Evolutionary conservation across 495 filamentous ascomycete species (phyloP).

Genomic region (Aspergillus saccharolyticus): DNA sequence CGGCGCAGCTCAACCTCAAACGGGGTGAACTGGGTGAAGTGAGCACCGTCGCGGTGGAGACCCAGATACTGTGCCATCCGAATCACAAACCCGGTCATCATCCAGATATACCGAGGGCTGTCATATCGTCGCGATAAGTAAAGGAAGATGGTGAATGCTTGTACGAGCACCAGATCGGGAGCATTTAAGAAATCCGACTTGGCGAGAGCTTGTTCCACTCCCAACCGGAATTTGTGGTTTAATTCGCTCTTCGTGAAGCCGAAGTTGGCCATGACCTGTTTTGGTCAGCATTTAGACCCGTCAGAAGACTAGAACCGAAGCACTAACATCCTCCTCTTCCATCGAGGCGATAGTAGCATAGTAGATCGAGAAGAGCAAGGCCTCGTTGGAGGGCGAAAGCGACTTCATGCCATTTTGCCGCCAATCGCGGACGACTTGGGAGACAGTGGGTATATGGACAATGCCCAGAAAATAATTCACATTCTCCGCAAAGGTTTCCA

Average conservation of each 20-base stretch:
- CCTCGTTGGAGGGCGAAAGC: slow-evolving; percentile 45
- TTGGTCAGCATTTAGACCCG: slow-evolving; percentile 48
- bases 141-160: neutral
- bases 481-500: slow-evolving; percentile 49
- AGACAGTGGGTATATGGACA: slow-evolving; percentile 31
- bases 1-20: slow-evolving; percentile 69
- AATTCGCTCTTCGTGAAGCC: neutral
- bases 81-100: slow-evolving; percentile 55
- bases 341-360: slow-evolving; percentile 54
- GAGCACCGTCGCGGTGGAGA: slow-evolving; percentile 62
- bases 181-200: neutral
- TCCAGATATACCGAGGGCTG: slow-evolving; percentile 41
- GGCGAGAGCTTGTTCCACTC: neutral
- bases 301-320: slow-evolving; percentile 16
- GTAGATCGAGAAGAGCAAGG: slow-evolving; percentile 57
- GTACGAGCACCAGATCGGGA: neutral
- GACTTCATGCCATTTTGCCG: slow-evolving; percentile 34
- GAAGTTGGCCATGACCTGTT: neutral
- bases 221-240: neutral
- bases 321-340: slow-evolving; percentile 16
- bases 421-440: neutral
- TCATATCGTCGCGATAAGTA: neutral
- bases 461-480: slow-evolving; percentile 45
- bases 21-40: slow-evolving; percentile 54
- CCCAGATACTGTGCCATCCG: slow-evolving; percentile 66